Evolutionary conservation across 2,329 filamentous ascomycete species (phyloP), one percentile per base, ranked within the genome.

Genomic region (Colletotrichum sidae): DNA sequence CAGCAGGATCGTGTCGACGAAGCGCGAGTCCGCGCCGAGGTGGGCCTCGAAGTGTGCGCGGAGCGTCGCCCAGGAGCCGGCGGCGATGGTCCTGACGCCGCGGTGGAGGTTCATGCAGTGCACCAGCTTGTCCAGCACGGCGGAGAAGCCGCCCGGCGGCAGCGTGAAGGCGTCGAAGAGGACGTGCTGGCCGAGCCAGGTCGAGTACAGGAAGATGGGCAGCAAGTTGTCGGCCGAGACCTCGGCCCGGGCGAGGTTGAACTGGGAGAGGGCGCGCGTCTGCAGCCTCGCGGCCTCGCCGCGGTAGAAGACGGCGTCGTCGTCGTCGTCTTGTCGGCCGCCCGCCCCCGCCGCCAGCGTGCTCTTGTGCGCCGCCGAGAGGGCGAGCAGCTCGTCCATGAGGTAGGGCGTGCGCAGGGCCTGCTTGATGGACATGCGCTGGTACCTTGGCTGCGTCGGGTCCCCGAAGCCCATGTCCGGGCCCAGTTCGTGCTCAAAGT

Each of bases 361-460:
- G 60, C 76, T 78, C 51, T 75, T 68, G 60, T 85, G 81, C 3
- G 81, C 73, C 5, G 83, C 81, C 11, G 81, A 76, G 51, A 82
- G 68, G 44, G 81, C 83, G 10, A 85, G 76, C 6, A 83, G 51
- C 68, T 83, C 76, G 60, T 85, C 81, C 67, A 85, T 78, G 4
- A 83, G 76, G 58, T 81, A 85, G 1, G 80, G 83, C 3, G 74
- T 73, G 37, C 73, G 69, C 7, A 62, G 34, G 6, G 62, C 58
- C 15, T 65, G 41, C 44, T 52, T 41, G 15, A 61, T 17, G 9
- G 57, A 53, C 57, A 55, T 56, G 2, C 49, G 38, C 5, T 55
- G 57, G 35, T 55, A 60, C 2, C 6, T 51, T 1, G 17, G 33
- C 2, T 54, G 37, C 33, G 53, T 62, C 6, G 46, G 12, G 37